Evolutionary conservation across 2,329 filamentous ascomycete genomes (phyloP).

Genomic region (Xylariaceae sp.): DNA sequence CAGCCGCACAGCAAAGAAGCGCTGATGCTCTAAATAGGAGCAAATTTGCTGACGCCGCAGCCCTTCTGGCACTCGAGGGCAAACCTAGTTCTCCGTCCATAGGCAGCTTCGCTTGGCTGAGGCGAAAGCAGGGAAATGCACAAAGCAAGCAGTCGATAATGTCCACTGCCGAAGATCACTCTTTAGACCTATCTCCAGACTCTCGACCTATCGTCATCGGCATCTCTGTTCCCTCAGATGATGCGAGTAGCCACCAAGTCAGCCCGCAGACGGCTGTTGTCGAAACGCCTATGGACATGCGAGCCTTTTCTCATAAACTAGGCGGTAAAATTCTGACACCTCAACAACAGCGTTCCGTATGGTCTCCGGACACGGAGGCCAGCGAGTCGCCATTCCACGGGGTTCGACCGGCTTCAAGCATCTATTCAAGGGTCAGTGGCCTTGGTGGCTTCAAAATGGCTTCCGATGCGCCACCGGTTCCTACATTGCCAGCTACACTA

Average conservation of each 20-base stretch:
- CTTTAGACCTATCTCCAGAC: conserved; percentile 65
- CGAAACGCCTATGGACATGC: conserved; percentile 47
- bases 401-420: conserved; percentile 58
- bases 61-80: conserved; percentile 65
- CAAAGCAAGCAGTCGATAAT: conserved; percentile 33
- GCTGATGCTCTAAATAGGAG: conserved; percentile 37
- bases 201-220: conserved; percentile 77
- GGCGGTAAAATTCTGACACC: conserved; percentile 35
- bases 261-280: conserved; percentile 57
- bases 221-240: conserved; percentile 66
- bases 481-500: conserved; percentile 57
- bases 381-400: conserved; percentile 50
- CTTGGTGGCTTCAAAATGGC: conserved; percentile 36
- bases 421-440: conserved; percentile 64
- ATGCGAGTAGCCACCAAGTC: conserved; percentile 51
- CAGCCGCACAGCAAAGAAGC: conserved; percentile 44
- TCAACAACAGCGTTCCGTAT: conserved; percentile 56
- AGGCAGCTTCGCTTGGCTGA: conserved; percentile 64
- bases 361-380: conserved; percentile 67
- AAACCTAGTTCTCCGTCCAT: conserved; percentile 58
- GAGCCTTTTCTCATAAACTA: conserved; percentile 31
- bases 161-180: conserved; percentile 33
- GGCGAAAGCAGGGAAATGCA: conserved; percentile 44
- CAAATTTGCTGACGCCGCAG: conserved; percentile 64
- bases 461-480: conserved; percentile 62